Percentiles rank a stretch among this genome's conserved stretches.
phyloP scores from a whole-genome alignment of 2,329 filamentous ascomycete genomes.

The Pezicula rhizophila region DNA sequence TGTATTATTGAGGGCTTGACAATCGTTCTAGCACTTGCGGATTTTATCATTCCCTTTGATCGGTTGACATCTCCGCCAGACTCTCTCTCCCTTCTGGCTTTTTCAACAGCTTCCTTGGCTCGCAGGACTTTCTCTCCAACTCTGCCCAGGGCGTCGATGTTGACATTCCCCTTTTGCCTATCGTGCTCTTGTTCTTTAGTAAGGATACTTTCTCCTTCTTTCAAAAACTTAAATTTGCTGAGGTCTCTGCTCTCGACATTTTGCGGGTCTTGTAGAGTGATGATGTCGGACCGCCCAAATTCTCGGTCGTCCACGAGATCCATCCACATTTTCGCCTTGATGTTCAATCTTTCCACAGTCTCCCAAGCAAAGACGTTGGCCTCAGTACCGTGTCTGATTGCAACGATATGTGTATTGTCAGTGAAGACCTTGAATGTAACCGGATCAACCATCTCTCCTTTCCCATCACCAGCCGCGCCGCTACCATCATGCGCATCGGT shows the following conservation, averaged over 20 bases:
- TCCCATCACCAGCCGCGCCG: conserved; percentile 46
- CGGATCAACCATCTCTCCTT: conserved; percentile 85
- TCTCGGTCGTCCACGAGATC: conserved; percentile 84
- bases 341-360: conserved; percentile 88
- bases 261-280: conserved; percentile 92
- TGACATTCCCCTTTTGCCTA: conserved; percentile 63
- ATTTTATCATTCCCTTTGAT: conserved; percentile 32
- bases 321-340: conserved; percentile 93
- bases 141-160: conserved; percentile 72
- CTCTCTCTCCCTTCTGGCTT: conserved; percentile 69
- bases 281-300: conserved; percentile 86
- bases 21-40: conserved; percentile 25
- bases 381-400: conserved; percentile 69
- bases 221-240: conserved; percentile 80
- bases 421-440: conserved; percentile 98
- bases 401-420: conserved; percentile 95
- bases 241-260: conserved; percentile 78
- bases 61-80: conserved; percentile 53
- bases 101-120: conserved; percentile 90
- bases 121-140: conserved; percentile 77
- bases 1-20: conserved; percentile 40
- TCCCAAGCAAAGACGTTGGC: conserved; percentile 97
- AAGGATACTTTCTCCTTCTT: conserved; percentile 68
- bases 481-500: conserved; percentile 40
- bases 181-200: conserved; percentile 67